Base-by-base conservation (phyloP, 805 yeast genomes). In the Metschnikowia orientalis region DNA sequence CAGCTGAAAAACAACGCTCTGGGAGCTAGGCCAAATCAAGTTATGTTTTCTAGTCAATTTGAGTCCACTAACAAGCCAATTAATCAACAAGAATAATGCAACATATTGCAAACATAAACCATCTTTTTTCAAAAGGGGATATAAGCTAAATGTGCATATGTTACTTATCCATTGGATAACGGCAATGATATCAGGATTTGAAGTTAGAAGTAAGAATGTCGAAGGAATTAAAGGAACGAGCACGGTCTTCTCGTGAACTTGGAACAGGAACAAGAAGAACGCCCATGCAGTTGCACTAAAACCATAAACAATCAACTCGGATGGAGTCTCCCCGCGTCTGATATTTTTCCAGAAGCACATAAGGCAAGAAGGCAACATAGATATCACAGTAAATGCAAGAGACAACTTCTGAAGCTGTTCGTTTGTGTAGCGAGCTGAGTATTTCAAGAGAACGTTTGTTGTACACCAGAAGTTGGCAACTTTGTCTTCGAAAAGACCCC, bases 381-480 rank as follows among this genome's bases (percentile, higher is more conserved):
- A 51, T 2, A 50, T 27, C 2, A 77, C 42, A 0, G 92, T 84
- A 1, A 75, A 53, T 0, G 65, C 28, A 22, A 82, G 54, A 1
- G 92, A 76, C 5, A 75, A 42, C 18, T 64, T 50, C 40, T 85
- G 84, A 27, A 92, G 65, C 47, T 82, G 74, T 9, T 64, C 59
- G 11, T 69, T 66, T 2, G 75, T 54, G 49, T 83, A 81, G 0
- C 69, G 30, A 4, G 59, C 48, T 43, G 74, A 77, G 51, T 86
- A 81, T 54, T 90, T 90, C 53, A 89, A 56, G 8, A 87, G 42
- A 1, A 82, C 66, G 55, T 92, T 92, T 1, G 88, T 66, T n/a
- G 95, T 81, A 57, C 97, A 89, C 99, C 99, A 92, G 50, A 92
- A 82, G 53, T 89, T 92, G 23, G 95, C 95, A 10, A 92, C 97